Percentiles rank a stretch among this genome's conserved stretches.
These are phyloP conservation scores for Casuarina cunninghamiana DNA, from an alignment of 306 rosid species.

Conservation along the genomic window DNA sequence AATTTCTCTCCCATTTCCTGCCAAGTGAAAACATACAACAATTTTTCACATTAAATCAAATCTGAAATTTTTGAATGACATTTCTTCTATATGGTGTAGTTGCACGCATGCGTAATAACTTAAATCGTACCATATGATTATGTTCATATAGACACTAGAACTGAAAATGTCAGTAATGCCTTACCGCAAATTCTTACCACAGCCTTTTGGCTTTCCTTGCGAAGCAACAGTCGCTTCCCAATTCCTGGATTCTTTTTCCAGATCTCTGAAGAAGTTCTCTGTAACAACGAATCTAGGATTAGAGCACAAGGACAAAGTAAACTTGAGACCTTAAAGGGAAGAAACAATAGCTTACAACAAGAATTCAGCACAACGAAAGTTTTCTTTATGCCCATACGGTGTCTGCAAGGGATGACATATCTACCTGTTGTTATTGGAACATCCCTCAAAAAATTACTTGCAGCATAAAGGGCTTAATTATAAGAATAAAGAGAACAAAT, in stretches of 20 bases:
- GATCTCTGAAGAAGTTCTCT: constrained; percentile 87
- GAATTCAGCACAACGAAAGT: constrained; percentile 31
- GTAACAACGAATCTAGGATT: constrained; percentile 35
- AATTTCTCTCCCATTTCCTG: constrained; percentile 99
- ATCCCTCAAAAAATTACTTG: constrained; percentile 93
- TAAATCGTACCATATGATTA: neutral
- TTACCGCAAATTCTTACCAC: constrained; percentile 94
- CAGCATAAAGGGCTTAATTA: constrained; percentile 65
- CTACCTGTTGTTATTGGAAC: constrained; percentile 99
- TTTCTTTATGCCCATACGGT: constrained; percentile 34
- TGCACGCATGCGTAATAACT: no score
- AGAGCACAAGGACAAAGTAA: constrained; percentile 21
- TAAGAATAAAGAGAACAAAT: constrained; percentile 40
- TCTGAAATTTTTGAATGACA: neutral
- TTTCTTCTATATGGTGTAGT: neutral
- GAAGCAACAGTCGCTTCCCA: constrained; percentile 87
- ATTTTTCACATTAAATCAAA: neutral
- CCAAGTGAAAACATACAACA: constrained; percentile 23
- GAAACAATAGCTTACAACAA: constrained; percentile 24
- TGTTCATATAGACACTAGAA: neutral
- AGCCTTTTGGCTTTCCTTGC: constrained; percentile 91
- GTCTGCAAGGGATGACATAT: constrained; percentile 58
- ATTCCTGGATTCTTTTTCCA: constrained; percentile 82
- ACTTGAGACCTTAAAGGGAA: constrained; percentile 22
- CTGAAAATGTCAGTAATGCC: constrained; percentile 18